phyloP scores from a whole-genome alignment of 1,284 basidiomycete species.

The Papiliotrema fonsecae region DNA sequence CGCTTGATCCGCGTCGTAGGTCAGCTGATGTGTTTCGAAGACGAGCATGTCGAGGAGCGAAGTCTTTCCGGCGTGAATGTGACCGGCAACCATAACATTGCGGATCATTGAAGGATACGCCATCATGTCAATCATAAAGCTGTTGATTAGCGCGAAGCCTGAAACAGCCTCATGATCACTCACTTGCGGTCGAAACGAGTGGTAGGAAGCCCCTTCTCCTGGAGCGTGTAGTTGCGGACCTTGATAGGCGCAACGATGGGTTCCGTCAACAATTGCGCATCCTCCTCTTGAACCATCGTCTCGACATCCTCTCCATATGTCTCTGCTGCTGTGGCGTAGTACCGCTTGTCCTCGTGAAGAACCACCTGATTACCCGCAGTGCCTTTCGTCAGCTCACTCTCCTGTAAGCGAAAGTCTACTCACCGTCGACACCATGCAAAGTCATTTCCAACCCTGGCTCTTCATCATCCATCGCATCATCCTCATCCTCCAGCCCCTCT shows the following conservation, averaged over 20 bases:
- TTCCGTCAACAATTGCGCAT: constrained; percentile 88
- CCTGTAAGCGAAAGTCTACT: constrained; percentile 10
- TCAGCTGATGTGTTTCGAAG: constrained; percentile 91
- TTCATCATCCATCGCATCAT: constrained; percentile 39
- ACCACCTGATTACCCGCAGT: constrained; percentile 68
- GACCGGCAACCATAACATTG: constrained; percentile 90
- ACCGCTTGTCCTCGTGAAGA: constrained; percentile 96
- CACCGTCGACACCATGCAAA: constrained; percentile 42
- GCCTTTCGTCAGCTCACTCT: constrained; percentile 13
- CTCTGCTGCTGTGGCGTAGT: constrained; percentile 88
- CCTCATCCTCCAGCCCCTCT: constrained; percentile 45
- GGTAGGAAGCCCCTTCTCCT: constrained; percentile 88
- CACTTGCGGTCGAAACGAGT: constrained; percentile 91
- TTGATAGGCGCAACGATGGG: constrained; percentile 96
- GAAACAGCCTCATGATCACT: constrained; percentile 34
- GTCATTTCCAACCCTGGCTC: constrained; percentile 40
- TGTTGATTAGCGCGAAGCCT: constrained; percentile 37
- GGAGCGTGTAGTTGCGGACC: constrained; percentile 81
- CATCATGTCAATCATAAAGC: constrained; percentile 89
- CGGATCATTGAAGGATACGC: constrained; percentile 90
- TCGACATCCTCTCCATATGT: constrained; percentile 93
- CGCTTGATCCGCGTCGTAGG: constrained; percentile 83
- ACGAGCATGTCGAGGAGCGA: constrained; percentile 94
- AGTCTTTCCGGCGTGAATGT: constrained; percentile 97
- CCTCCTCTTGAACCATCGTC: constrained; percentile 96